phyloP scores from a whole-genome alignment of 2,329 filamentous ascomycete genomes.

The Scedosporium minutisporum region DNA sequence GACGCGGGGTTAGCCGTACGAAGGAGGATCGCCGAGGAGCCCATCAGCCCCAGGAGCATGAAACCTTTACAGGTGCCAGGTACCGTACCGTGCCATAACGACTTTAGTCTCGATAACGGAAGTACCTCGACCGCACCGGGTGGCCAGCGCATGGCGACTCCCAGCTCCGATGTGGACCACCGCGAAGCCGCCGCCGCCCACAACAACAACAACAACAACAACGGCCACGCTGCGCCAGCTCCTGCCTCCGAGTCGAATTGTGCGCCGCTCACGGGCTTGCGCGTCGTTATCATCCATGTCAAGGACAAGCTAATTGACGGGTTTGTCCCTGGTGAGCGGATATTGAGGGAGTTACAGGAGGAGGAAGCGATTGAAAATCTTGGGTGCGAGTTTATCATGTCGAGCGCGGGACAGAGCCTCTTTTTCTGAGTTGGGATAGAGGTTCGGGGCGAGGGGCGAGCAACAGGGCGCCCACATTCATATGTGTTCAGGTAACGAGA shows the following conservation, averaged over 20 bases:
- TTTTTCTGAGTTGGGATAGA: conserved; percentile 28
- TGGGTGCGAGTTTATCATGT: conserved; percentile 73
- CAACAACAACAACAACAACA: conserved; percentile 9
- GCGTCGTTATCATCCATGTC: conserved; percentile 83
- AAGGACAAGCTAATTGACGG: conserved; percentile 78
- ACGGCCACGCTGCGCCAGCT: neutral
- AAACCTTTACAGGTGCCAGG: conserved; percentile 13
- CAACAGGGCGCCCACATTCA: no score
- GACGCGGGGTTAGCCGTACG: conserved; percentile 12
- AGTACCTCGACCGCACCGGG: neutral
- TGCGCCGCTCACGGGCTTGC: conserved; percentile 58
- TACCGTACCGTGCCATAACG: conserved; percentile 2
- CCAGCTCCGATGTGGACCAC: neutral
- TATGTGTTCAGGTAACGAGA: neutral
- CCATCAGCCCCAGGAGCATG: conserved; percentile 42
- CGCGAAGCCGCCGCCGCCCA: conserved; percentile 8
- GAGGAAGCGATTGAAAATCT: conserved; percentile 56
- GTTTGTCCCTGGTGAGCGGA: conserved; percentile 51
- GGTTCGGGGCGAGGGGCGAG: neutral
- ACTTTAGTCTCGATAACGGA: neutral
- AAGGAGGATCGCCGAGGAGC: conserved; percentile 26
- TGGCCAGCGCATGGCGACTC: neutral
- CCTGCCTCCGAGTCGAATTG: conserved; percentile 13
- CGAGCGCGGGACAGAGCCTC: conserved; percentile 53
- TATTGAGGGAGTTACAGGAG: conserved; percentile 58